Evolutionary conservation across 2,329 filamentous ascomycete genomes (phyloP), one percentile per base, ranked within the genome.

Genomic region (Cercospora sp.): DNA sequence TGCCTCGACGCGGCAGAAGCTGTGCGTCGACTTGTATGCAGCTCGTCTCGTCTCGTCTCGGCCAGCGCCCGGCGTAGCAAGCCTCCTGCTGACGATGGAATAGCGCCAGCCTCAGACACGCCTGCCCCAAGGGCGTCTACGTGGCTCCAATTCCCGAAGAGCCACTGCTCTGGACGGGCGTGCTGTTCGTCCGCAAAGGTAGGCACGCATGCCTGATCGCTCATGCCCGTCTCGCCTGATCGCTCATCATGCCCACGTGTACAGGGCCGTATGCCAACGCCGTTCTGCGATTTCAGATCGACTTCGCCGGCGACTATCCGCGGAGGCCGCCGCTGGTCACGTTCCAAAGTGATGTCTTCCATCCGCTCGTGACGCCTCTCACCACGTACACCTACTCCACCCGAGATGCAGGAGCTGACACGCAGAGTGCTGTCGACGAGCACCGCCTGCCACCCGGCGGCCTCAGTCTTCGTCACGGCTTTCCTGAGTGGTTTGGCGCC

Each of bases 361-460:
- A 99, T 79, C 94, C 94, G 18, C 85, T 99, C 51, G 90, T 98
- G 73, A 93, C 94, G 7, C 94, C 95, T 43, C 85, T 96, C 70
- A 97, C 93, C n/a, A 97, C 93, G 3, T 96, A 97, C 81, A 95
- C 92, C 77, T 96, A 97, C 82, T 91, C 92, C 51, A 93, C 92
- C 70, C 90, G 91, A 66, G 88, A 91, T 40, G 88, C 91, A 69
- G 89, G 89, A 69, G 86, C 87, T 66, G 92, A 91, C 59, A 92
- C 92, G 0, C 90, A 94, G 70, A 94, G 91, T 78, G 92, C 93
- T 8, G 90, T 89, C 1, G 93, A 97, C 74, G 89, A 92, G 37
- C 92, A 96, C 77, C 85, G 91, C 13, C 82, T 97, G 63, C 91
- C 93, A 0, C 94, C 94, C 0, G 95, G 94, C 1, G 92, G 93